Evolutionary conservation across 176 grass and related monocot genomes (phyloP), one percentile per base, ranked within the genome.

Genomic region (Ensete glaucum): DNA sequence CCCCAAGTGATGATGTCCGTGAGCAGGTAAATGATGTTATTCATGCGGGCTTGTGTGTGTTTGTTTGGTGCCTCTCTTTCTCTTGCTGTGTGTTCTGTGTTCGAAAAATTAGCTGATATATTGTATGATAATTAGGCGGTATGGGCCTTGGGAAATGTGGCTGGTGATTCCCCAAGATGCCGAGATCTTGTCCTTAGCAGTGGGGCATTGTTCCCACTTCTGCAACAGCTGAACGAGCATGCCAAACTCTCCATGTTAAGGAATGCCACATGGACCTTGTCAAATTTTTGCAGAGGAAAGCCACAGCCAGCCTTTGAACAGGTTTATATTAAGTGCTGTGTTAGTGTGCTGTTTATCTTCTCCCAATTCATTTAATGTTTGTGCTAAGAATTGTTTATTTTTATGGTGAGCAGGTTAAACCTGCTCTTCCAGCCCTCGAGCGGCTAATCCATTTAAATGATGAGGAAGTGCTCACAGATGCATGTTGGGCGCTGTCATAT

Each of bases 381-480:
- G 24, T 52, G 19, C 14, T 76, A 20, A 52, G 8, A 1, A 11
- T 64, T 86, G 17, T 57, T 81, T 54, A 81, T 2, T 78, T 8
- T 79, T 29, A 65, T 26, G 15, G 19, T 73, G 75, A 22, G 0
- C 62, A 96, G 93, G 93, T 96, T 64, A 92, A 92, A 73, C 87
- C 89, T 49, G 93, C 93, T 11, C 82, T 96, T 25, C 76, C 90
- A 68, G 93, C 85, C 6, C 93, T 96, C 53, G 85, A 96, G 71
- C 87, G 87, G 14, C 87, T 96, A 24, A 92, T 96, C 62, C 89
- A 92, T 74, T 92, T 89, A 52, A 82, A 84, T 73, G 93, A 96
- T 24, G 93, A 96, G 85, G 93, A 96, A 79, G 93, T 96, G 24
- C 85, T 96, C 13, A 96, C 92, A 71, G 92, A 96, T 85, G 92